These are phyloP conservation scores for Thinopyrum obtusiflorum DNA, from an alignment of 202 grass and related monocot genomes.

Conservation along the genomic window DNA sequence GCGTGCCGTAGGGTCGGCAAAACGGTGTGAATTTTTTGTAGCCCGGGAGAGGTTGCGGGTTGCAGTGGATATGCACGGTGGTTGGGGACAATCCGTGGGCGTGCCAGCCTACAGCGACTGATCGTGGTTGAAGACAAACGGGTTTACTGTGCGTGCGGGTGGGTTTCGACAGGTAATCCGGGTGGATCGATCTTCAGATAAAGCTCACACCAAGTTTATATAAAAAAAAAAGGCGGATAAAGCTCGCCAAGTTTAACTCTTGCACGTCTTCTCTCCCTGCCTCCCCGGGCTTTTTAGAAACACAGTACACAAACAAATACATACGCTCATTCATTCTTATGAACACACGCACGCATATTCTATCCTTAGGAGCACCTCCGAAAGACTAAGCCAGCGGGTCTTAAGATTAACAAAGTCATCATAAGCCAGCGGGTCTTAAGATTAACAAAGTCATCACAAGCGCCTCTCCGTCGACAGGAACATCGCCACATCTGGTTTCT, in stretches of 20 bases:
- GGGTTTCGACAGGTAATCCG: neutral
- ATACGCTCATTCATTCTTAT: too few species aligned
- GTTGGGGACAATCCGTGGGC: neutral
- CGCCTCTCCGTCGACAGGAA: too few species aligned
- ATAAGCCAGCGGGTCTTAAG: too few species aligned
- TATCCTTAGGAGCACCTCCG: too few species aligned
- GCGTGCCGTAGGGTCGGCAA: neutral
- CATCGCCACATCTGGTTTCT: neutral
- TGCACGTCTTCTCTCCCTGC: neutral
- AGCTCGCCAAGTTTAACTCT: neutral
- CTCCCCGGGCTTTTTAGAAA: neutral
- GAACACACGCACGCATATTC: too few species aligned
- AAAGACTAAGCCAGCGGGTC: too few species aligned
- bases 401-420: too few species aligned
- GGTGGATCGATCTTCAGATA: neutral
- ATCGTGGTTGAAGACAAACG: neutral
- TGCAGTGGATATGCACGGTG: neutral
- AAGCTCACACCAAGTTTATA: neutral
- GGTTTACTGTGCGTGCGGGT: neutral
- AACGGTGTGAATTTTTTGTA: neutral
- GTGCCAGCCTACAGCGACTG: neutral
- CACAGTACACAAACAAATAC: too few species aligned
- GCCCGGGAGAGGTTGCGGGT: neutral
- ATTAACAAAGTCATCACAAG: too few species aligned
- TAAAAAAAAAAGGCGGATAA: neutral